phyloP scores from a whole-genome alignment of 2,329 filamentous ascomycete genomes.

The Stachybotrys chartarum region DNA sequence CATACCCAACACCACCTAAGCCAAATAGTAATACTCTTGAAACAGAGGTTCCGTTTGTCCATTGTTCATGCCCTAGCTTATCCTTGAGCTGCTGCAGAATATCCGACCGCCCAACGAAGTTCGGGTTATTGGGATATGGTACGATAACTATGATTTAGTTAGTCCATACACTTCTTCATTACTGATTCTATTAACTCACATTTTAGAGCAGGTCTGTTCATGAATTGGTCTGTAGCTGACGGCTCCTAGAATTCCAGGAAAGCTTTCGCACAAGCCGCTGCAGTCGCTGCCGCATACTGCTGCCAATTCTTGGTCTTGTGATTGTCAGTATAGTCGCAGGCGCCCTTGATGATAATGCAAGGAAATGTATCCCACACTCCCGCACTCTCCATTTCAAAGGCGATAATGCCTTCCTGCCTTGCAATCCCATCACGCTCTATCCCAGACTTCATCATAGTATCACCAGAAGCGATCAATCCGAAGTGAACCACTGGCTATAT shows the following conservation, averaged over 20 bases:
- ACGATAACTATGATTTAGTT: not conserved
- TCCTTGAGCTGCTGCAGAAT: not conserved
- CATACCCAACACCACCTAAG: constrained; percentile 1
- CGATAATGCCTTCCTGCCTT: no score
- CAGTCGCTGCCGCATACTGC: not conserved
- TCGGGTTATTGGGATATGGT: not conserved
- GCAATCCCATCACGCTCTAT: no score
- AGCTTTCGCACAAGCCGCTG: not conserved
- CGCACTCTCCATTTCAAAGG: not conserved
- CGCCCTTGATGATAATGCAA: not conserved
- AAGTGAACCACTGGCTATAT: no score
- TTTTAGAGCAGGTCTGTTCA: not conserved
- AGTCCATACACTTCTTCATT: not conserved
- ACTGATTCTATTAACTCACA: not conserved
- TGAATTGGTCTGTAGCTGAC: not conserved
- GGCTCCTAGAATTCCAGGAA: not conserved
- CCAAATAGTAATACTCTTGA: not conserved
- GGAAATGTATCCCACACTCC: not conserved
- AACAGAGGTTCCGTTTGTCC: not conserved
- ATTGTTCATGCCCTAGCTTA: not conserved
- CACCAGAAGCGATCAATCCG: no score
- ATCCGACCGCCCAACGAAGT: not conserved
- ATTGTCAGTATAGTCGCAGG: not conserved
- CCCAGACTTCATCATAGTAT: no score
- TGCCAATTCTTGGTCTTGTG: not conserved